Evolutionary conservation across 2,329 filamentous ascomycete species (phyloP), one percentile per base, ranked within the genome.

Genomic region (Corniculantispora saksenae): DNA sequence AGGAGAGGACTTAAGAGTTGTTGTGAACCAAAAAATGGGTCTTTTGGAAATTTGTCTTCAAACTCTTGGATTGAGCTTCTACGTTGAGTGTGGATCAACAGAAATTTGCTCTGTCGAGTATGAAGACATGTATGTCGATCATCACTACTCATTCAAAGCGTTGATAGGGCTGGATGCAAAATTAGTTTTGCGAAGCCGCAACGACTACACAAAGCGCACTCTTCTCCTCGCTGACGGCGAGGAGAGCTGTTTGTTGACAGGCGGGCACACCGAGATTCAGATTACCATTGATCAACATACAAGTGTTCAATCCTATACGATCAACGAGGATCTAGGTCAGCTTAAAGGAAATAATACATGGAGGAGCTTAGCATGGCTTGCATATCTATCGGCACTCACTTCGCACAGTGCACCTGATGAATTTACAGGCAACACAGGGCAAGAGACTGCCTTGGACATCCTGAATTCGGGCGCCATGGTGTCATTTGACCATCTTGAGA

Each of bases 311-410:
- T 15, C 25, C 1, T 65, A 65, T 21, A 17, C 0, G 0, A 38
- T 65, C 1, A 48, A 65, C 35, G 29, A 55, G 0, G 3, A 2
- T 9, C 21, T 65, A 10, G 3, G 12, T 4, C 45, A 50, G 27
- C 69, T 90, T 0, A 66, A 77, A 0, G 83, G 84, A 27, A 84
- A 81, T 66, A 82, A 83, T 0, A 82, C 75, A 13, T 66, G 87
- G 0, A 76, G 80, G 19, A 84, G 83, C 70, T 83, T 82, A 60
- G 74, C 89, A 0, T 78, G 80, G 27, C 73, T 86, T 0, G 75
- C 74, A 6, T 81, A 83, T 32, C 72, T 88, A 0, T 84, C 88
- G 68, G 84, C 82, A 0, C 60, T 86, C 0, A 88, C 85, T 0
- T 83, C 84, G 0, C 76, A 79, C 51, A 82, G 77, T 45, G 70